Conservation (phyloP, 208 protist species). For the Histomonas meleagridis region DNA sequence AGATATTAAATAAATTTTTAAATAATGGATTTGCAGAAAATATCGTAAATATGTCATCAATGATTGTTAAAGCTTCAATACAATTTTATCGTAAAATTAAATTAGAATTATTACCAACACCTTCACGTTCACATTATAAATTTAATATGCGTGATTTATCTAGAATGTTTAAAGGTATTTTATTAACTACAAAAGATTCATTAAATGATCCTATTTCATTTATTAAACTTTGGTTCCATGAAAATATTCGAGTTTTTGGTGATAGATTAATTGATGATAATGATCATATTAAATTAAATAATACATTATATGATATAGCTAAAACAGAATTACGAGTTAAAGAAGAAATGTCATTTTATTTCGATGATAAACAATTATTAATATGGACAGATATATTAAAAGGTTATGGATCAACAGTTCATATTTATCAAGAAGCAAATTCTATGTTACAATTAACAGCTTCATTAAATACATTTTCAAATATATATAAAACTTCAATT, state of each 20-base stretch:
- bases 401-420: not conserved
- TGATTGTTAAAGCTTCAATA: conserved; percentile 47
- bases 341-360: conserved; percentile 34
- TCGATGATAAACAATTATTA: not conserved
- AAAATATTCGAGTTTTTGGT: conserved; percentile 56
- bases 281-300: conserved; percentile 52
- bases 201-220: conserved; percentile 37
- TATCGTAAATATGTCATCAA: conserved; percentile 41
- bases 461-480: not conserved
- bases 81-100: conserved; percentile 50
- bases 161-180: conserved; percentile 46
- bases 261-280: conserved; percentile 54
- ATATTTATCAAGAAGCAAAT: not conserved
- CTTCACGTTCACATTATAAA: conserved; percentile 56
- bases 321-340: conserved; percentile 7
- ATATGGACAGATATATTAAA: not conserved
- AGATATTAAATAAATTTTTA: conserved; percentile 51
- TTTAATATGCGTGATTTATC: conserved; percentile 61
- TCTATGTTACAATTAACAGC: not conserved
- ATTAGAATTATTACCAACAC: conserved; percentile 54
- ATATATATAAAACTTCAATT: conserved; percentile 46
- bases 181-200: not conserved
- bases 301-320: conserved; percentile 42
- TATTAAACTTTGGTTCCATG: conserved; percentile 57
- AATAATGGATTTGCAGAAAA: conserved; percentile 44